A percentile compares a stretch with the other conserved stretches of the same genome.
Conservation (phyloP, 2,329 filamentous ascomycete genomes). For the Periconia sp. region DNA sequence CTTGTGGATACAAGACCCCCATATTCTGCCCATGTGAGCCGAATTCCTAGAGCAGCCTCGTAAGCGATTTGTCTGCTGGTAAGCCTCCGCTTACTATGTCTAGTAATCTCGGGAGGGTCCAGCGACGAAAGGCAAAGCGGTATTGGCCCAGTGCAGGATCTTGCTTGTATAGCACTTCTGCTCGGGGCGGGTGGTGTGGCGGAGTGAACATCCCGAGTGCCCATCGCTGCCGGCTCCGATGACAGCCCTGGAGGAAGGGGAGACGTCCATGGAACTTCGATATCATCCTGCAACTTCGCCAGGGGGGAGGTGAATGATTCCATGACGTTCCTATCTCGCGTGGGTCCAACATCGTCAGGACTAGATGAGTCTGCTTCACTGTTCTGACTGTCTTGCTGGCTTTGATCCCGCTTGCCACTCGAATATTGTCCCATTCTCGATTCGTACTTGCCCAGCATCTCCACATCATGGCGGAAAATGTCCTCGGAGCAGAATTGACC, state of each 20-base stretch:
- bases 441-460: slow-evolving; percentile 58
- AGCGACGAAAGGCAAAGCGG: no score
- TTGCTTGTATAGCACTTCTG: no score
- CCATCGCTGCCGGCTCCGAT: no score
- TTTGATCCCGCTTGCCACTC: slow-evolving; percentile 17
- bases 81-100: slow-evolving; percentile 9
- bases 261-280: no score
- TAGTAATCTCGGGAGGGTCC: no score
- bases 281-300: neutral
- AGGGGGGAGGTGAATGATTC: neutral
- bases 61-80: slow-evolving; percentile 32
- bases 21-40: slow-evolving; percentile 51
- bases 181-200: no score
- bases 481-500: slow-evolving; percentile 68
- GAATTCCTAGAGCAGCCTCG: slow-evolving; percentile 34
- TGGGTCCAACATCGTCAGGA: slow-evolving; percentile 1
- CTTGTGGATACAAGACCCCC: slow-evolving; percentile 50
- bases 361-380: slow-evolving; percentile 5
- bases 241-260: no score
- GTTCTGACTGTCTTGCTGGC: slow-evolving; percentile 19
- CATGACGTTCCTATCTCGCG: no score
- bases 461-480: slow-evolving; percentile 68
- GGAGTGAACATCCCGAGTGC: no score
- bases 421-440: slow-evolving; percentile 13
- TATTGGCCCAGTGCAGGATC: no score